These are phyloP conservation scores for Aspergillus phoenicis DNA, from an alignment of 2,329 filamentous ascomycete genomes.

Conservation along the genomic window DNA sequence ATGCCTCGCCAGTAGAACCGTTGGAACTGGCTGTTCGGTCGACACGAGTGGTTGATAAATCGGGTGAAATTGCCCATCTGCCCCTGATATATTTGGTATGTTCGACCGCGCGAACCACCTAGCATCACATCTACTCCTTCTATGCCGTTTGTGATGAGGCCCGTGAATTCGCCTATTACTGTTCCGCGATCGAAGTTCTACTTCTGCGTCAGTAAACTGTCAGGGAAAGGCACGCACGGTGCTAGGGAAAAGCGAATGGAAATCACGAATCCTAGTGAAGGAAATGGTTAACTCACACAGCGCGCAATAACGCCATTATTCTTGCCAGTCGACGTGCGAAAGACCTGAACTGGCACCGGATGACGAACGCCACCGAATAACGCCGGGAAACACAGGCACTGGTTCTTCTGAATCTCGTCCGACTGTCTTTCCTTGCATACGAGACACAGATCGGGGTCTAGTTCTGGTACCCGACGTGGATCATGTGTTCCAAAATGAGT, in stretches of 20 bases:
- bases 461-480: constrained; percentile 47
- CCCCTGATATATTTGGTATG: constrained; percentile 63
- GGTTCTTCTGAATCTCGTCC: constrained; percentile 52
- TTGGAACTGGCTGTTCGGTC: constrained; percentile 60
- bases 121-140: constrained; percentile 59
- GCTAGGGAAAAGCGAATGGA: too few species aligned
- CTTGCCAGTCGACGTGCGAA: constrained; percentile 55
- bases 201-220: too few species aligned
- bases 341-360: constrained; percentile 54
- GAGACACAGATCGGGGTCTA: constrained; percentile 45
- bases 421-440: constrained; percentile 54
- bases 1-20: constrained; percentile 60
- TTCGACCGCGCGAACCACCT: constrained; percentile 38
- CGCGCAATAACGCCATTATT: constrained; percentile 55
- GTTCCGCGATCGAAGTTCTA: constrained; percentile 53
- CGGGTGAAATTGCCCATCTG: constrained; percentile 58
- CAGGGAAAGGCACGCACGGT: too few species aligned
- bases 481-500: constrained; percentile 54
- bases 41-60: constrained; percentile 62
- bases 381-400: constrained; percentile 57
- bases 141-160: constrained; percentile 57
- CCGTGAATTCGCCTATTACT: constrained; percentile 60
- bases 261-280: too few species aligned
- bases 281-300: constrained; percentile 7
- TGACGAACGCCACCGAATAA: constrained; percentile 52